Base-by-base conservation (phyloP, 2,329 filamentous ascomycete species). In the Aspergillus quadricinctus region DNA sequence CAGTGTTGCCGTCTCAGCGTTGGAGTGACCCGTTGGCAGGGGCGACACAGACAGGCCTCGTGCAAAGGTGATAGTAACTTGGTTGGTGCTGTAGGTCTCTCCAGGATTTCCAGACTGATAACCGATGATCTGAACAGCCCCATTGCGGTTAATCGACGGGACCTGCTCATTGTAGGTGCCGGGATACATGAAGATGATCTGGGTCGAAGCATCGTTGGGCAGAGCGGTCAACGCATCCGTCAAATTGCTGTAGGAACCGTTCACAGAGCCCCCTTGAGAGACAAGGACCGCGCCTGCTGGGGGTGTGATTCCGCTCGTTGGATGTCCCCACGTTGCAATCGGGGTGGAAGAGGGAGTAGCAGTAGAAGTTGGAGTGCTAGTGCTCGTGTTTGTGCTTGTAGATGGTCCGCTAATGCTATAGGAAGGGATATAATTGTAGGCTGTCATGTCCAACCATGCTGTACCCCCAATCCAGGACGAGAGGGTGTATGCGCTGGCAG, bases 261-360 rank as follows among this genome's bases (percentile, higher is more conserved):
- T 64, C 25, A 69, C 57, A 17, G 57, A 54, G 10, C 69, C 69
- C 55, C 67, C 65, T 0, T 68, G 57, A 0, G 75, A 77, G 0
- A 81, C 78, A 6, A 77, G 57, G 1, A 80, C 69, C 3, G 78
- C 77, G 3, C 70, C 72, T 9, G 65, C 55, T 3, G 78, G 76
- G 10, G 78, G 75, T 1, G 64, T 58, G 0, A 70, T 76, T 10
- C 77, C 78, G 49, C 71, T 77, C 0, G 74, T 69, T 6, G 78
- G 78, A 46, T 76, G 72, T 17, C 67, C 14, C 71, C 67, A 60
- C 66, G 25, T 35, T n/a, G 51, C 51, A n/a, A 25, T 48, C 17
- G 27, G 19, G 3, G 40, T 48, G 7, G 50, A 28, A 1, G 50
- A 27, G 7, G 50, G 45, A 6, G 50, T 35, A 14, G 40, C 40